A percentile compares a stretch with the other conserved stretches of the same genome.
Evolutionary conservation across 495 filamentous ascomycete species (phyloP).

Genomic region (Coniosporium apollinis): DNA sequence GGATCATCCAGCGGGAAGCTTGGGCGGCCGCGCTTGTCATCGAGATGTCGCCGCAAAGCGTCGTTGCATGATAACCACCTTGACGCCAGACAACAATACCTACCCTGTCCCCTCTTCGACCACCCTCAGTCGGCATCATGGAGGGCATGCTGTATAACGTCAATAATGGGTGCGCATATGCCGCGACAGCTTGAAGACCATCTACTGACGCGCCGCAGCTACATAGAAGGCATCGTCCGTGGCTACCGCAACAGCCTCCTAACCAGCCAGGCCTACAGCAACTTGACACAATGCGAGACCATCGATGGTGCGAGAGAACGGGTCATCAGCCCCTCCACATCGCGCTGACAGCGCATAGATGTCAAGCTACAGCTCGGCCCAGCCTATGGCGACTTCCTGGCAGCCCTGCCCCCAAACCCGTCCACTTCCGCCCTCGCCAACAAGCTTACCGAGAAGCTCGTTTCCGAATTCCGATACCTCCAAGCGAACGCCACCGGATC

Average conservation of each 20-base stretch:
- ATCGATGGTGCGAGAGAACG: conserved; percentile 61
- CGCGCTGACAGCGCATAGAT: conserved; percentile 36
- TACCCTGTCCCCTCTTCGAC: too few species aligned
- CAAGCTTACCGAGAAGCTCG: conserved; percentile 94
- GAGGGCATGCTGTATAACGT: conserved; percentile 95
- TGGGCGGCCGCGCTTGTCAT: too few species aligned
- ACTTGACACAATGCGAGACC: conserved; percentile 95
- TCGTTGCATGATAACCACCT: too few species aligned
- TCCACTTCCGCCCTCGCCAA: conserved; percentile 88
- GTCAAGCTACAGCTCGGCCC: conserved; percentile 93
- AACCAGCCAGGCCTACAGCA: conserved; percentile 79
- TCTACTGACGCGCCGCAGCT: conserved; percentile 35
- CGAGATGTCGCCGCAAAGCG: too few species aligned
- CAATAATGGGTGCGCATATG: conserved; percentile 47
- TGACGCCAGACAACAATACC: too few species aligned
- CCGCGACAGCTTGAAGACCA: background rate
- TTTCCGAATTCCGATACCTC: conserved; percentile 92
- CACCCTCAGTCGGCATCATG: conserved; percentile 46
- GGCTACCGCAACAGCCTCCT: conserved; percentile 92
- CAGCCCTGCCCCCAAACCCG: conserved; percentile 84
- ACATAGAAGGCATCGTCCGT: conserved; percentile 90
- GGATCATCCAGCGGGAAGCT: too few species aligned
- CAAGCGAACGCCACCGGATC: conserved; percentile 82
- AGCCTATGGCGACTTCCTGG: conserved; percentile 94
- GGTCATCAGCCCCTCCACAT: background rate